Conservation (phyloP, 768 basidiomycete species). For the Panellus pusillus region DNA sequence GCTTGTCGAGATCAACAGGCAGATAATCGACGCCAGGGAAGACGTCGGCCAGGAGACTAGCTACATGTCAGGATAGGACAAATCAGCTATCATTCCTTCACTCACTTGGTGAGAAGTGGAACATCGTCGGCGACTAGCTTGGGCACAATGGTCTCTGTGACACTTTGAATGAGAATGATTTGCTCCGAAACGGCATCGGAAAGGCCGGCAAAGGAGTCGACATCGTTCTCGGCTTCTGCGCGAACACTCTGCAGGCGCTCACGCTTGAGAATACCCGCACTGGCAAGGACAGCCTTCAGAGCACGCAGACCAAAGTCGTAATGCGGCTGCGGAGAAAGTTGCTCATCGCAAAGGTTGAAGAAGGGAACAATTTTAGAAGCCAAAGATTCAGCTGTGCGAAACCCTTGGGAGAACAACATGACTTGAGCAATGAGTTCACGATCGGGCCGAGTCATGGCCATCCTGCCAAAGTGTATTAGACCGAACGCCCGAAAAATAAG, state of each 20-base stretch:
- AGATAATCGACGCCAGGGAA: slow-evolving; percentile 95
- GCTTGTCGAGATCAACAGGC: slow-evolving; percentile 83
- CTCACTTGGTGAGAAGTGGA: slow-evolving; percentile 85
- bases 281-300: slow-evolving; percentile 92
- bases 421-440: slow-evolving; percentile 99
- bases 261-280: slow-evolving; percentile 96
- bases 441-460: slow-evolving; percentile 99
- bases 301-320: slow-evolving; percentile 99
- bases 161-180: slow-evolving; percentile 96
- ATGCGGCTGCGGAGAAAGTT: slow-evolving; percentile 95
- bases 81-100: not conserved
- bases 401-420: slow-evolving; percentile 99
- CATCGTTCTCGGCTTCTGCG: slow-evolving; percentile 38
- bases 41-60: slow-evolving; percentile 89
- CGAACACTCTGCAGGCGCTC: slow-evolving; percentile 66
- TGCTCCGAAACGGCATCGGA: slow-evolving; percentile 85
- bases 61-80: not conserved
- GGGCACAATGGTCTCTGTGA: slow-evolving; percentile 97
- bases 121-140: slow-evolving; percentile 98
- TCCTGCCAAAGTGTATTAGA: slow-evolving; percentile 46
- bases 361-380: slow-evolving; percentile 99
- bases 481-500: not conserved
- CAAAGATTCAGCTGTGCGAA: slow-evolving; percentile 95
- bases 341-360: slow-evolving; percentile 98
- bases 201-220: slow-evolving; percentile 48